Conservation (phyloP, 208 protist species). For the Sergeia podlipaevii region DNA sequence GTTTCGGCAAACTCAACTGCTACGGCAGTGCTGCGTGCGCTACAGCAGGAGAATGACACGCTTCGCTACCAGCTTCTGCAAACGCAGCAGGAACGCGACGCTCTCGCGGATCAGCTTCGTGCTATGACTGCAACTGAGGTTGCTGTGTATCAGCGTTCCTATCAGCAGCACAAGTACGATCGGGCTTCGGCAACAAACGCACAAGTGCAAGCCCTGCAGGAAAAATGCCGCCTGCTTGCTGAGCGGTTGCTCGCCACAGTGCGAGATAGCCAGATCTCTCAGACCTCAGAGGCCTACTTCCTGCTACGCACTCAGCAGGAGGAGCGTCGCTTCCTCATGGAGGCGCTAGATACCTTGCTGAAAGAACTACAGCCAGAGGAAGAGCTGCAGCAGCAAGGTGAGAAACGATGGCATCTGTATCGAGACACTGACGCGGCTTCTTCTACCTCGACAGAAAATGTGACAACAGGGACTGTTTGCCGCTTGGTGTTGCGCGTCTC, state of each 20-base stretch:
- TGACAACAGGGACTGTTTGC: slow-evolving; percentile 37
- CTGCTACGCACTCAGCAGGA: slow-evolving; percentile 66
- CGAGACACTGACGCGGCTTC: no score
- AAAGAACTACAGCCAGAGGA: slow-evolving; percentile 16
- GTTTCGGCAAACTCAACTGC: no score
- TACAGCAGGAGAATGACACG: slow-evolving; percentile 59
- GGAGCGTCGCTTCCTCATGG: slow-evolving; percentile 58
- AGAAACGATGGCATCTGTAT: slow-evolving; percentile 1
- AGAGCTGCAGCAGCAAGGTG: neutral
- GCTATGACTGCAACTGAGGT: slow-evolving; percentile 1
- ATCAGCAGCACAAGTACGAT: slow-evolving; percentile 8
- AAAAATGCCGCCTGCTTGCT: slow-evolving; percentile 46
- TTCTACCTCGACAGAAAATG: no score
- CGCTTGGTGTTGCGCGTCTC: slow-evolving; percentile 30
- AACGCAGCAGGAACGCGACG: slow-evolving; percentile 15
- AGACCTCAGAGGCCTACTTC: slow-evolving; percentile 58
- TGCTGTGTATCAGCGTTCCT: neutral
- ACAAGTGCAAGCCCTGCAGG: slow-evolving; percentile 28
- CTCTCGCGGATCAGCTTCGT: slow-evolving; percentile 22
- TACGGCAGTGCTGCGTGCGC: slow-evolving; percentile 16
- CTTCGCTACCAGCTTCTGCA: slow-evolving; percentile 48
- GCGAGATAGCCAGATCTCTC: slow-evolving; percentile 46
- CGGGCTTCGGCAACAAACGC: slow-evolving; percentile 5
- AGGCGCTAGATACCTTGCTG: slow-evolving; percentile 35
- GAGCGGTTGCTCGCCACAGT: slow-evolving; percentile 37